These are phyloP conservation scores for Sanghuangporus sanghuang DNA, from an alignment of 1,284 basidiomycete genomes.

Conservation along the genomic window DNA sequence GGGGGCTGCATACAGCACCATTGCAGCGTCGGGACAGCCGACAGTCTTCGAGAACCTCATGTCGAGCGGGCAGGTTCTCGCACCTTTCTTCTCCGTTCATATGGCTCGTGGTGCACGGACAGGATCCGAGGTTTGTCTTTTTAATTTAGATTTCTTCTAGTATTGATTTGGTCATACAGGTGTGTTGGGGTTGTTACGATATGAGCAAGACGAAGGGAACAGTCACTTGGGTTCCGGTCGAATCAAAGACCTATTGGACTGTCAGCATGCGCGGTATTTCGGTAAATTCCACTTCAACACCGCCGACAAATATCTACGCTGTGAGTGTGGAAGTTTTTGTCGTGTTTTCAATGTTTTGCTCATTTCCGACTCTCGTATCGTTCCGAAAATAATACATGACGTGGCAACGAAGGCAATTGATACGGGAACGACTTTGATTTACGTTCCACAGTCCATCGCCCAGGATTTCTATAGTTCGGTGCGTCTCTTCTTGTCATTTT, in stretches of 20 bases:
- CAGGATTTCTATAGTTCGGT: slow-evolving; percentile 39
- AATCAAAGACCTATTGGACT: slow-evolving; percentile 55
- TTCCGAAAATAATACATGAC: neutral
- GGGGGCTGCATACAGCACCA: slow-evolving; percentile 54
- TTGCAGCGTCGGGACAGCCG: slow-evolving; percentile 38
- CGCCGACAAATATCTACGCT: slow-evolving; percentile 27
- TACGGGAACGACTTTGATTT: slow-evolving; percentile 56
- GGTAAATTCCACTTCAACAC: slow-evolving; percentile 26
- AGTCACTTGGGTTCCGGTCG: slow-evolving; percentile 48
- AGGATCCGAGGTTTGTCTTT: slow-evolving; percentile 41
- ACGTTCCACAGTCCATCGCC: slow-evolving; percentile 39
- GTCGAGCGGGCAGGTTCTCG: slow-evolving; percentile 32
- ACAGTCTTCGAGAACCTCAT: slow-evolving; percentile 65
- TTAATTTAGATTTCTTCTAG: neutral
- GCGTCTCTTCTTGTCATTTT: neutral
- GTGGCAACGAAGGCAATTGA: slow-evolving; percentile 45
- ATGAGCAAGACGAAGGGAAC: slow-evolving; percentile 40
- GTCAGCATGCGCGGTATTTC: slow-evolving; percentile 39
- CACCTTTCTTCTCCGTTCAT: slow-evolving; percentile 54
- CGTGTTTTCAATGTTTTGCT: neutral
- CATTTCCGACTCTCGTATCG: neutral
- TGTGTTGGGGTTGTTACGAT: slow-evolving; percentile 59
- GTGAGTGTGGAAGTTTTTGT: slow-evolving; percentile 28
- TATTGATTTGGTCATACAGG: slow-evolving; percentile 26
- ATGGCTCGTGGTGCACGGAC: slow-evolving; percentile 38